Evolutionary conservation across 2,329 filamentous ascomycete species (phyloP), one percentile per base, ranked within the genome.

Genomic region (Geosmithia putterillii): DNA sequence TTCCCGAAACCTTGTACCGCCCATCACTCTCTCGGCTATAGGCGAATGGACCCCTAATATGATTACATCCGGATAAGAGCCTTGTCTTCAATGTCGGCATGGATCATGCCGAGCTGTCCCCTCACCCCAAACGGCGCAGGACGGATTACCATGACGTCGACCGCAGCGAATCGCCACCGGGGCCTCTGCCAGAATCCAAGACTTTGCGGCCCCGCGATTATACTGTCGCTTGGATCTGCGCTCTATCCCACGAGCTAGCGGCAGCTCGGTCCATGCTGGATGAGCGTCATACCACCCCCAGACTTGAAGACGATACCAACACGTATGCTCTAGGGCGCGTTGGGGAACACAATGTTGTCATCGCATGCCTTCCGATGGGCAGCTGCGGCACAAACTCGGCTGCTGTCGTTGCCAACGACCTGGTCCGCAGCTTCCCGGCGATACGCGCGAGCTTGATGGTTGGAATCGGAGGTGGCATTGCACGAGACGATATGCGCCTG

Each of bases 221-320:
- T 23, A 58, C 54, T 0, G 45, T 62, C 3, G 59, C 57, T 0
- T 62, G 58, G 58, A 51, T 62, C 0, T 60, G 54, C 38, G 56
- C 59, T 0, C 23, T 61, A 0, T 42, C 40, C 1, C 46, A 53
- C 2, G 58, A 62, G 18, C 47, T 51, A 42, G 50, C 51, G 3
- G 57, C 57, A 6, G 56, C 55, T 1, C 36, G 40, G 1, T 48
- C 39, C 7, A 54, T 60, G 48, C 48, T 61, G 0, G 56, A 61
- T 15, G 45, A 54, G 5, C 18, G 23, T 7, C 51, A 60, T 10
- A 1, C 28, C 5, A n/a, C 48, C 2, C 23, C 43, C 4, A 4
- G 17, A 5, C 9, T 22, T 0, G 1, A 15, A 17, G 19, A 47
- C 45, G 54, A 58, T 10, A 45, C 9, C 15, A 59, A 58, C n/a